Evolutionary conservation across 257 asterid species (phyloP), one percentile per base, ranked within the genome.

Genomic region (Solanum bulbocastanum): DNA sequence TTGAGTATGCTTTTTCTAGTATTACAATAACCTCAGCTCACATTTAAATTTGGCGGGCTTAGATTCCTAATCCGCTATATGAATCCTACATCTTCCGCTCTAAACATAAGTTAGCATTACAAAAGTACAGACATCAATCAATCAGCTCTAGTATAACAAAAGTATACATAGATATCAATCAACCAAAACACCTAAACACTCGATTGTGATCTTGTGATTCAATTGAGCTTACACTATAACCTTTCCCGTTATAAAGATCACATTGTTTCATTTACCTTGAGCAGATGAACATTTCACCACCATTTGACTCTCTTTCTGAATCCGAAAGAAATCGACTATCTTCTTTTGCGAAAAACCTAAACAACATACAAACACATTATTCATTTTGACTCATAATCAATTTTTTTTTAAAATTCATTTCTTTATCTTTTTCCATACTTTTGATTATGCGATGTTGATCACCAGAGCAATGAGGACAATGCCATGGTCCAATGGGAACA

Each of bases 401-500:
- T 49, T 73, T 35, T 30, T 15, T 84, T 6, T 49, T 0, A 0
- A 49, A 52, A 32, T 23, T 40, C 39, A 73, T 36, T 58, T 68
- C 2, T 23, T 27, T 81, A n/a, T 40, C 5, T 23, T 85, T 25
- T 16, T 88, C 81, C 88, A 78, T 93, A 96, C 98, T 89, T 96
- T 90, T 92, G 27, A 93, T 73, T 71, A 93, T 91, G 87, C 89
- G 93, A 52, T 81, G 87, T 58, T 88, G 90, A 91, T 90, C 91
- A 56, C n/a, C 89, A 68, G 93, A 88, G 93, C 99, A 96, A 84
- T 86, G 86, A 27, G 94, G 91, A 92, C 99, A 96, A 88, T 89
- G 92, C 99, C 99, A 96, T 6, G 91, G 91, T 5, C 98, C 98
- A 86, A 91, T 88, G 9, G 99, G 99, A 22, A 96, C 88, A 68